Evolutionary conservation across 2,329 filamentous ascomycete species (phyloP), one percentile per base, ranked within the genome.

Genomic region (Aspergillus alliaceus): DNA sequence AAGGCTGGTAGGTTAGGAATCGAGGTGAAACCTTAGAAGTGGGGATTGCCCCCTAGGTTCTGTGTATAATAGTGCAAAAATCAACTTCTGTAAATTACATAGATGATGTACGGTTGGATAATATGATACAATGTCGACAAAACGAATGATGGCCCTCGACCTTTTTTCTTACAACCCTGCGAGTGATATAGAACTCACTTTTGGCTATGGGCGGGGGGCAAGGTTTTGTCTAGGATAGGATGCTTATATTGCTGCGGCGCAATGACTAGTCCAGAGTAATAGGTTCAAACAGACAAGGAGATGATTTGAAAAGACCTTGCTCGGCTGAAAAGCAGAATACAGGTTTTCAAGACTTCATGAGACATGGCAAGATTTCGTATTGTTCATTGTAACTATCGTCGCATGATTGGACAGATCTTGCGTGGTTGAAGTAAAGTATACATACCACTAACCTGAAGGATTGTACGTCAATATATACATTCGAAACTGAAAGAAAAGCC

Each of bases 1-100:
- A 70, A 68, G 52, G 70, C 67, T 3, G 62, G 69, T 50, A 29
- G 35, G 31, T 60, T 59, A n/a, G 67, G 66, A 2, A 20, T 58
- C 2, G 37, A 27, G 18, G n/a, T 34, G 15, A 22, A 32, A 9
- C 44, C 44, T 22, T 48, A 11, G n/a, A 7, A 14, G 2, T 18
- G 9, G 18, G 8, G n/a, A 12, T n/a, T 27, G 5, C 44, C 5
- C 9, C 32, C 27, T n/a, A 11, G 8, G 22, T 24, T 11, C 12
- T 32, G 9, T 47, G 29, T 48, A 32, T 31, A 32, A 48, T 48
- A 48, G 44, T 12, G 7, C 14, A 32, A 31, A 48, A 32, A n/a
- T 44, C 37, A 34, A 53, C 35, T 35, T 8, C 20, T 56, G 54
- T 56, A 56, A 46, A 51, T 47, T 56, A 53, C 39, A 47, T 47